Evolutionary conservation across 1,139 yeast genomes (phyloP), one percentile per base, ranked within the genome.

Genomic region (Schwanniomyces etchellsii): DNA sequence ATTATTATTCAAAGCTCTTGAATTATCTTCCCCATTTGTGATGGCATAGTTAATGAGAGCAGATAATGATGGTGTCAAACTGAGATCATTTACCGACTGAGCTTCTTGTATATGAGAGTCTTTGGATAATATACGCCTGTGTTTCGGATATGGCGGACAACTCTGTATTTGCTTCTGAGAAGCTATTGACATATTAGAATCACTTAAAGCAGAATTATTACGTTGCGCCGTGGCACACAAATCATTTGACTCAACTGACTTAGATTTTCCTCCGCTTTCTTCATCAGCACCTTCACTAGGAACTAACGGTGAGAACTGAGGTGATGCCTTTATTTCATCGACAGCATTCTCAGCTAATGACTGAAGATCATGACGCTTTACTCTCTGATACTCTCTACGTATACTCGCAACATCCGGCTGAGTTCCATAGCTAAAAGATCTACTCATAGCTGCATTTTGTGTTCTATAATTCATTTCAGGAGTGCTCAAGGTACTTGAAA

Each of bases 11-110:
- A 35, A 20, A 18, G n/a, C n/a, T 20, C 36, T 42, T 14, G 30
- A 21, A 3, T 24, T 30, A 6, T 38, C 42, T 3, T 21, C 26
- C 4, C 24, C 33, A 10, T 28, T 26, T 30, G 64, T 61, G 40
- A 69, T 67, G 5, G 75, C 74, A 37, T 52, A 47, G 29, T 55
- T 61, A 18, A 70, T 60, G 21, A 70, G 45, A 2, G 71, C 67
- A 0, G 75, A 61, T 23, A 69, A 51, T 1, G 70, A 55, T 1
- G 77, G 77, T 3, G 72, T 57, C 10, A 58, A 41, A 28, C 49
- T 47, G 5, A 52, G 30, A 20, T 55, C 54, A 5, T 34, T 23
- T 12, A 36, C 16, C 12, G 5, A n/a, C n/a, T 18, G 9, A n/a
- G n/a, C n/a, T n/a, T 18, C 21, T 7, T 18, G 7, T 7, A 18